These are phyloP conservation scores for Aaosphaeria arxii DNA, from an alignment of 2,329 filamentous ascomycete species.

Conservation along the genomic window DNA sequence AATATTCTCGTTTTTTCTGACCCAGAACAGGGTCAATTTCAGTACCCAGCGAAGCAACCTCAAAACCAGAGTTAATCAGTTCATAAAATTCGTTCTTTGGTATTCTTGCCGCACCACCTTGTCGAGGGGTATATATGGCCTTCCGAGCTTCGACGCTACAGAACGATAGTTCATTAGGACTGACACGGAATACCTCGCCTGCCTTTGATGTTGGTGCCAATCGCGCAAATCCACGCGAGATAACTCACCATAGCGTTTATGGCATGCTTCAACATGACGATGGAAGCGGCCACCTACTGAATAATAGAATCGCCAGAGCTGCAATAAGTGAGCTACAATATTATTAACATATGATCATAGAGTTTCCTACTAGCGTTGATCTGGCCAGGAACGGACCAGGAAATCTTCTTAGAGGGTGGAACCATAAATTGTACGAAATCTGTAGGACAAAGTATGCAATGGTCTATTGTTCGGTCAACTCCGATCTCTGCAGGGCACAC, in stretches of 20 bases:
- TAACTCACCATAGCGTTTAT: not conserved
- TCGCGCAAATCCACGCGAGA: not conserved
- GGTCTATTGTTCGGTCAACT: not conserved
- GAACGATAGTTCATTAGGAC: conserved; percentile 49
- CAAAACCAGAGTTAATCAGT: conserved; percentile 1
- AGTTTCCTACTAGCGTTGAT: not conserved
- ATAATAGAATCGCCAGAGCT: not conserved
- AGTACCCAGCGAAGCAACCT: conserved; percentile 12
- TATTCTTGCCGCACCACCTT: conserved; percentile 6
- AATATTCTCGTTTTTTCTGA: conserved; percentile 19
- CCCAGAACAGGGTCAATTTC: conserved; percentile 16
- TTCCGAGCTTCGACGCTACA: conserved; percentile 36
- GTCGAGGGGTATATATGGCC: conserved; percentile 34
- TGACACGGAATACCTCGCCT: conserved; percentile 44
- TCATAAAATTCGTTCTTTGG: conserved; percentile 7
- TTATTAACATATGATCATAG: no score
- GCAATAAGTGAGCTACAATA: not conserved
- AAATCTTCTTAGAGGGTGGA: not conserved
- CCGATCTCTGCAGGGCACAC: no score
- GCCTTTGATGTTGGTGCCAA: not conserved
- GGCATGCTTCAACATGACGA: not conserved
- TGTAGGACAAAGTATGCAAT: not conserved
- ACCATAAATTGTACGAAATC: not conserved
- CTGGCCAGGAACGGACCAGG: not conserved
- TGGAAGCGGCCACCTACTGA: not conserved